These are phyloP conservation scores for Zymoseptoria crescenta DNA, from an alignment of 2,329 filamentous ascomycete species.

Conservation along the genomic window DNA sequence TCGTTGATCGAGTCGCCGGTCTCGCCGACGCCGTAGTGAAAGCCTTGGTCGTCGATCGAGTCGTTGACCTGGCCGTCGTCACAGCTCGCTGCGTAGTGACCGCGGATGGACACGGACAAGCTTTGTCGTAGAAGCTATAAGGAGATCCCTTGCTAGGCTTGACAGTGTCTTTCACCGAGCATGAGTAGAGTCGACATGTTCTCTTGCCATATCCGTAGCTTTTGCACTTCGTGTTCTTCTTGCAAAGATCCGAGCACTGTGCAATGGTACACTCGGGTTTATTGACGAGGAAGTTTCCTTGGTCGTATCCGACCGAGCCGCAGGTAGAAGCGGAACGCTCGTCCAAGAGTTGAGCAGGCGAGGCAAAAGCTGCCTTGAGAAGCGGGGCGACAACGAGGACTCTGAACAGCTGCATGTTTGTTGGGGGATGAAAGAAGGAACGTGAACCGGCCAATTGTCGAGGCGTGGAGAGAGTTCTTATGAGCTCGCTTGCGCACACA, in stretches of 20 bases:
- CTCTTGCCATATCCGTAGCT: neutral
- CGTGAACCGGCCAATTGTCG: too few species aligned
- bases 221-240: slow-evolving; percentile 1
- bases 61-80: neutral
- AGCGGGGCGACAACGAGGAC: neutral
- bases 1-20: too few species aligned
- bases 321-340: neutral
- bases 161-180: neutral
- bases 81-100: neutral
- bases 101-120: neutral
- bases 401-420: neutral
- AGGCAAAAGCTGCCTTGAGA: neutral
- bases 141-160: neutral
- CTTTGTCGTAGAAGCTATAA: slow-evolving; percentile 1
- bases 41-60: too few species aligned
- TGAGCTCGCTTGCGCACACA: neutral
- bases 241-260: slow-evolving; percentile 1
- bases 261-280: neutral
- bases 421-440: neutral
- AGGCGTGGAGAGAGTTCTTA: neutral
- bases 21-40: too few species aligned
- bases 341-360: neutral
- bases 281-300: neutral
- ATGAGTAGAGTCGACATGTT: neutral
- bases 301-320: neutral